Evolutionary conservation across 169 alveolate species (phyloP).

Genomic region (Pseudocohnilembus persalinus): DNA sequence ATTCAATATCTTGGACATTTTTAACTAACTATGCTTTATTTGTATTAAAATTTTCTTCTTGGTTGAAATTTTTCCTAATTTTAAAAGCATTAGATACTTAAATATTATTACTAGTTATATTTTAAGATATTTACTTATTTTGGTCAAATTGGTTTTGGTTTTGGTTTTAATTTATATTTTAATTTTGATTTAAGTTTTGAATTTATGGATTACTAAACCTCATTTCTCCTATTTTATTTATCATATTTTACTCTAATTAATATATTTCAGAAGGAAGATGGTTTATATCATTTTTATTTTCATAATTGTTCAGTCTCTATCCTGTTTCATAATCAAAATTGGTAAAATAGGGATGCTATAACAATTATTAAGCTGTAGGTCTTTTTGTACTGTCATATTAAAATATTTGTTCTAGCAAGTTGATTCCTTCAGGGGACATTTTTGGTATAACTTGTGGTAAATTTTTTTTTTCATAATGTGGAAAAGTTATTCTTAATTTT

Average conservation of each 20-base stretch:
- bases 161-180: not conserved
- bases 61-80: not conserved
- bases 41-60: not conserved
- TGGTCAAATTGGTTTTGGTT: not conserved
- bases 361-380: conserved; percentile 24
- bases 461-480: conserved; percentile 49
- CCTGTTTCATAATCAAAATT: conserved; percentile 1
- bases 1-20: no score
- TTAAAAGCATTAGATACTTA: not conserved
- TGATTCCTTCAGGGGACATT: conserved; percentile 26
- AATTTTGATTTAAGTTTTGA: not conserved
- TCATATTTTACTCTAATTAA: no score
- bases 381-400: conserved; percentile 28
- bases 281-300: no score
- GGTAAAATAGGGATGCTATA: conserved; percentile 37
- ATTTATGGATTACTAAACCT: not conserved
- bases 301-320: no score
- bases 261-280: no score
- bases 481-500: conserved; percentile 66
- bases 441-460: conserved; percentile 57
- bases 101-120: not conserved
- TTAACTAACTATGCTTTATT: not conserved
- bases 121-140: not conserved
- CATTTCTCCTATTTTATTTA: no score
- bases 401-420: conserved; percentile 24